These are phyloP conservation scores for Smittium mucronatum DNA, from an alignment of 371 early-diverging fungal species.

Conservation along the genomic window DNA sequence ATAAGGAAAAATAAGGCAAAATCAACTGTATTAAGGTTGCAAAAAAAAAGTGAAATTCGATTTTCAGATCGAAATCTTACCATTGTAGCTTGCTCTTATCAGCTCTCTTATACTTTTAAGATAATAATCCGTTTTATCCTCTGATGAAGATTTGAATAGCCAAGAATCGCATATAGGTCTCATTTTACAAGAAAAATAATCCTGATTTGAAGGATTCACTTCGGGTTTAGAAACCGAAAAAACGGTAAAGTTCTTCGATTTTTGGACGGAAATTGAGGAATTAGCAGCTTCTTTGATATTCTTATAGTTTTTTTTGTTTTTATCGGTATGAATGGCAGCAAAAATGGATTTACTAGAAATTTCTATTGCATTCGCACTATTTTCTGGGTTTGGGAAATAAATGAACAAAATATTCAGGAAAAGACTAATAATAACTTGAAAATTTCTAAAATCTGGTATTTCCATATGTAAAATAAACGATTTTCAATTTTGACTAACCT, in stretches of 20 bases:
- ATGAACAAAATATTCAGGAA: neutral
- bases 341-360: constrained; percentile 29
- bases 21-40: neutral
- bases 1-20: constrained; percentile 6
- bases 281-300: constrained; percentile 26
- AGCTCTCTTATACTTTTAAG: constrained; percentile 20
- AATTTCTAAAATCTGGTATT: too few species aligned
- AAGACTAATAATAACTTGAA: neutral
- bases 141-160: constrained; percentile 25
- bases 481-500: too few species aligned
- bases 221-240: constrained; percentile 22
- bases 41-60: neutral
- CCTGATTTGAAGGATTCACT: neutral
- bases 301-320: constrained; percentile 28
- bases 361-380: constrained; percentile 26
- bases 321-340: constrained; percentile 27
- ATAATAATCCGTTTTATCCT: constrained; percentile 23
- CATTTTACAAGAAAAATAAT: constrained; percentile 19
- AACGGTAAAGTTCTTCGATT: constrained; percentile 30
- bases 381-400: constrained; percentile 15
- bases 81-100: constrained; percentile 20
- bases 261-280: constrained; percentile 13
- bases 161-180: constrained; percentile 32
- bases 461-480: too few species aligned
- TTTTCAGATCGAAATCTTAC: constrained; percentile 15